Conservation (phyloP, 2,329 filamentous ascomycete genomes). For the Chaetomium sp. region DNA sequence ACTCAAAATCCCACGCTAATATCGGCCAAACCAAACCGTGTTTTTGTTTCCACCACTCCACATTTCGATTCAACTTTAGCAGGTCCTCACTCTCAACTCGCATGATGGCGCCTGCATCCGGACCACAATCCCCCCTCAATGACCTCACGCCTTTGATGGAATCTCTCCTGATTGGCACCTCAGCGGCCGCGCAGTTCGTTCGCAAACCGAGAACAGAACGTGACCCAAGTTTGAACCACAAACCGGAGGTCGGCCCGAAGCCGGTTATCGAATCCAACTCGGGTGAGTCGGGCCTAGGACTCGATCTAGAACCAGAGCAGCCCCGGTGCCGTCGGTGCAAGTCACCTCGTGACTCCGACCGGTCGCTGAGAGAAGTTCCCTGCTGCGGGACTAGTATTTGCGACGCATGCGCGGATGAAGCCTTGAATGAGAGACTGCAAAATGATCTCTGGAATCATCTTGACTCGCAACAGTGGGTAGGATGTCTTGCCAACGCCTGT, state of each 20-base stretch:
- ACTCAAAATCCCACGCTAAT: too few relatives aligned
- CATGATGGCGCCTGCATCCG: not conserved
- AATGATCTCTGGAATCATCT: constrained; percentile 4
- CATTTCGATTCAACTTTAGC: too few relatives aligned
- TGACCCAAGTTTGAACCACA: not conserved
- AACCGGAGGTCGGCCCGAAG: not conserved
- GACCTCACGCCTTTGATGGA: constrained; percentile 10
- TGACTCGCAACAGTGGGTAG: constrained; percentile 7
- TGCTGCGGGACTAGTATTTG: not conserved
- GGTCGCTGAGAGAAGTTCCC: not conserved
- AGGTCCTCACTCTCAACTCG: not conserved
- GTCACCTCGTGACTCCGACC: not conserved
- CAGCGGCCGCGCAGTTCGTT: not conserved
- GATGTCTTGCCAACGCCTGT: constrained; percentile 12
- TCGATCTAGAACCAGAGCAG: not conserved
- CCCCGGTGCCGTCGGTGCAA: constrained; percentile 9
- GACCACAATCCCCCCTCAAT: not conserved
- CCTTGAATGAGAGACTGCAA: not conserved
- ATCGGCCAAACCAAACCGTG: too few relatives aligned
- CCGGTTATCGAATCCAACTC: not conserved
- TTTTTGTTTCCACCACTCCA: too few relatives aligned
- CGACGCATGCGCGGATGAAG: not conserved
- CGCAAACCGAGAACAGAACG: not conserved
- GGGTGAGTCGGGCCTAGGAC: too few relatives aligned
- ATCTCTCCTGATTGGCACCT: constrained; percentile 6